Percentiles rank a stretch among this genome's conserved stretches.
Evolutionary conservation across 768 basidiomycete genomes (phyloP).

Genomic region (Kwoniella botswanensis): DNA sequence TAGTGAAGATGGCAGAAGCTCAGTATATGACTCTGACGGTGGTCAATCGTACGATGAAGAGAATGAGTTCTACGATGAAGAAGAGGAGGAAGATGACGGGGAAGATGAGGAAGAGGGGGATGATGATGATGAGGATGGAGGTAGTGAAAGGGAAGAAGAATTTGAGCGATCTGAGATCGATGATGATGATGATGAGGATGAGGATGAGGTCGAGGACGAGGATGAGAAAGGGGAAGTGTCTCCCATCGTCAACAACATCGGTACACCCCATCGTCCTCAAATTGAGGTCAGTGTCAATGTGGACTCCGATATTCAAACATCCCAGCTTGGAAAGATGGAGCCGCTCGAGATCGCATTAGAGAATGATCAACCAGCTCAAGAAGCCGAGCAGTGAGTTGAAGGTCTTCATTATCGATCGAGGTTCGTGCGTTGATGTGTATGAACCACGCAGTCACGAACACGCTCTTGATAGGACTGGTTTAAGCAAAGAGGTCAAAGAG

Average conservation of each 20-base stretch:
- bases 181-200: constrained; percentile 11
- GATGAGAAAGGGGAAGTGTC: constrained; percentile 6
- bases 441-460: too few species aligned
- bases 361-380: too few species aligned
- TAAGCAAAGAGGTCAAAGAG: neutral
- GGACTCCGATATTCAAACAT: too few species aligned
- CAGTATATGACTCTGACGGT: neutral
- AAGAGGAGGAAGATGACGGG: constrained; percentile 7
- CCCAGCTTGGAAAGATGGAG: too few species aligned
- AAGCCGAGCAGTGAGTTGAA: too few species aligned
- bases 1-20: constrained; percentile 2
- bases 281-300: too few species aligned
- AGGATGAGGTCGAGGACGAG: constrained; percentile 12
- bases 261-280: too few species aligned
- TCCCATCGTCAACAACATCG: neutral
- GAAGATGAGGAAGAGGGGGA: constrained; percentile 3
- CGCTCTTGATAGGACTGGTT: neutral
- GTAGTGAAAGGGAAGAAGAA: too few species aligned
- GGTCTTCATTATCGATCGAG: too few species aligned
- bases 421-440: too few species aligned
- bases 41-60: neutral
- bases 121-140: neutral
- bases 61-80: neutral
- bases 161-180: neutral
- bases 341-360: too few species aligned